Base-by-base conservation (phyloP, 176 grass and related monocot genomes). In the bread wheat (Triticum aestivum) region DNA sequence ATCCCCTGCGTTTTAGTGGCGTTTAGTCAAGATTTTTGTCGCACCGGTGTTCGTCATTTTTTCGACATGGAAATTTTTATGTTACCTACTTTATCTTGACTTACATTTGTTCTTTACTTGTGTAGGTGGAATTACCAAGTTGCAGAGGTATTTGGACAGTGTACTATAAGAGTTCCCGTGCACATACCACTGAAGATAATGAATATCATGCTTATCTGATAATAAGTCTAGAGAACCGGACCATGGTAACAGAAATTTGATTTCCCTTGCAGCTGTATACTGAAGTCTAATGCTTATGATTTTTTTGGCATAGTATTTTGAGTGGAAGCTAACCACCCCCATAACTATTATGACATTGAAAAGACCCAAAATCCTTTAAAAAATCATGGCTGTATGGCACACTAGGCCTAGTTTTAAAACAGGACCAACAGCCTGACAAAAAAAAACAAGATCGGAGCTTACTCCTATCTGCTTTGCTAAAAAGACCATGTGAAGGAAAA, bases 81-180 rank as follows among this genome's bases (percentile, higher is more conserved):
- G 20, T 39, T 78, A 44, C 85, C 32, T 34, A 58, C 54, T 75
- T 80, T 78, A 4, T 77, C 20, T 83, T 63, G 78, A 85, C 41
- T 81, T 84, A 70, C 14, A 69, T 87, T 87, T 85, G 10, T 85
- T 87, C 42, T 62, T 73, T 26, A 56, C 26, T 32, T 90, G n/a
- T 87, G 44, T 85, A 98, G 93, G 96, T 98, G 64, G 90, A 95
- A 74, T 79, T 98, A 79, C 86, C 91, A 90, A 91, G 96, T 69
- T 98, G 96, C 90, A 95, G 91, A 91, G 96, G 96, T 75, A 98
- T 98, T 67, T 98, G 96, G 96, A 94, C 93, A 81, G 96, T 98
- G 65, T 98, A 98, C 81, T 92, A 98, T 84, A 98, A 98, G 79
- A 95, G 90, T 84, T 90, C 88, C 39, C 96, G 96, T 81, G 88